Base-by-base conservation (phyloP, 129 eudicot genomes). In the Lactuca sativa region DNA sequence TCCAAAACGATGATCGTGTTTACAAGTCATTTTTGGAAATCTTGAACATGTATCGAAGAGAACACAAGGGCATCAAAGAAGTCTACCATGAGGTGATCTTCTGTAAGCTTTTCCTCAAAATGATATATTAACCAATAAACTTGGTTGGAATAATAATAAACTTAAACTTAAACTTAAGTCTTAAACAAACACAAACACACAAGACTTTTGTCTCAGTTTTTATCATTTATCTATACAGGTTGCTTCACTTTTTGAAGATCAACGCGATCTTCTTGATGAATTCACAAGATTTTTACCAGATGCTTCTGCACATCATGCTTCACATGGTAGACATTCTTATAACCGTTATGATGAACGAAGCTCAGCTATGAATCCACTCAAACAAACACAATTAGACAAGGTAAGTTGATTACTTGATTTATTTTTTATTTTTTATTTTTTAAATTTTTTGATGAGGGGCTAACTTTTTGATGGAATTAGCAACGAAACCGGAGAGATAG, bases 21-120 rank as follows among this genome's bases (percentile, higher is more conserved):
- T 91, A 88, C 74, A 91, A 85, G 82, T 88, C 96, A 4, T 91
- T 91, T 79, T 78, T 91, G 72, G 92, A 88, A 75, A 91, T 91
- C 76, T 82, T 91, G 82, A 88, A 91, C 67, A 91, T 91, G 97
- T 91, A 91, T 71, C 84, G 95, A 13, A 86, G 86, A 81, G 96
- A 85, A 77, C 96, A 85, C 66, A 91, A 88, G 86, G 86, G 89
- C 54, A 88, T 91, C 60, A 76, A 70, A 64, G 96, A 91, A 72
- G 95, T 91, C 34, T 91, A 88, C 84, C 92, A 77, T 51, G 97
- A 91, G 85, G 95, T 87, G 54, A 76, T 16, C 9, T 38, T 61
- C 2, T 69, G 7, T 31, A 49, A 51, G 41, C n/a, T 53, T 36
- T 68, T 8, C 10, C 9, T 43, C 37, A 11, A 48, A 82, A 18